phyloP scores from a whole-genome alignment of 2,329 filamentous ascomycete species.

The Boeremia lycopersici region DNA sequence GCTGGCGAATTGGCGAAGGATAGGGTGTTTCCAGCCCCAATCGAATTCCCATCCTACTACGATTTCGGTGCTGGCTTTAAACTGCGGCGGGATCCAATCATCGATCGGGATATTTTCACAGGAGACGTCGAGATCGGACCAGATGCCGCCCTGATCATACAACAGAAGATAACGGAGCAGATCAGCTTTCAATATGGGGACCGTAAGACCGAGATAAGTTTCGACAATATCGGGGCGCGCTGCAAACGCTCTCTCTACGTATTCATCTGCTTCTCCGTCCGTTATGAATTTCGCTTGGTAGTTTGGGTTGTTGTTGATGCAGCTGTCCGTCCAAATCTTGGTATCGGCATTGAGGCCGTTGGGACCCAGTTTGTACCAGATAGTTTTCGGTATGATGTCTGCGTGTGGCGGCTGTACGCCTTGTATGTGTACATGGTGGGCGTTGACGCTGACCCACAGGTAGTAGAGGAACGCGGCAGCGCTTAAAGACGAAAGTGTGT shows the following conservation, averaged over 20 bases:
- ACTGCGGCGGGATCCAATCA: neutral
- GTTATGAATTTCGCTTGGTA: constrained; percentile 41
- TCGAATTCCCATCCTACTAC: neutral
- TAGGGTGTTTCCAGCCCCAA: neutral
- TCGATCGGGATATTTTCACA: constrained; percentile 1
- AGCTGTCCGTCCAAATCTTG: constrained; percentile 41
- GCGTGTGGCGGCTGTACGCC: neutral
- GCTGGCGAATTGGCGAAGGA: neutral
- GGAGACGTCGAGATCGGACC: neutral
- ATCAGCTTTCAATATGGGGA: neutral
- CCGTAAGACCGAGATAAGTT: neutral
- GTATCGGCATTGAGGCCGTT: constrained; percentile 42
- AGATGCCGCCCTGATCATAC: neutral
- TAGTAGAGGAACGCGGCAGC: neutral
- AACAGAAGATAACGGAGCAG: constrained; percentile 1
- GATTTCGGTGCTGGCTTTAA: neutral
- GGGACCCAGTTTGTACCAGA: constrained; percentile 51
- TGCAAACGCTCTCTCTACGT: neutral
- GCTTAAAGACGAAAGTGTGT: neutral
- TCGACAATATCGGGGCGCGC: neutral
- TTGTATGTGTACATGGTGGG: neutral
- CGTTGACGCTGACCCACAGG: neutral
- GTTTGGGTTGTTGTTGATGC: constrained; percentile 36
- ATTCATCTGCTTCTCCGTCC: constrained; percentile 23
- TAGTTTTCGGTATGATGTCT: constrained; percentile 36